A percentile compares a stretch with the other conserved stretches of the same genome.
phyloP scores from a whole-genome alignment of 805 yeast species.

The Ogataea pignaliae region DNA sequence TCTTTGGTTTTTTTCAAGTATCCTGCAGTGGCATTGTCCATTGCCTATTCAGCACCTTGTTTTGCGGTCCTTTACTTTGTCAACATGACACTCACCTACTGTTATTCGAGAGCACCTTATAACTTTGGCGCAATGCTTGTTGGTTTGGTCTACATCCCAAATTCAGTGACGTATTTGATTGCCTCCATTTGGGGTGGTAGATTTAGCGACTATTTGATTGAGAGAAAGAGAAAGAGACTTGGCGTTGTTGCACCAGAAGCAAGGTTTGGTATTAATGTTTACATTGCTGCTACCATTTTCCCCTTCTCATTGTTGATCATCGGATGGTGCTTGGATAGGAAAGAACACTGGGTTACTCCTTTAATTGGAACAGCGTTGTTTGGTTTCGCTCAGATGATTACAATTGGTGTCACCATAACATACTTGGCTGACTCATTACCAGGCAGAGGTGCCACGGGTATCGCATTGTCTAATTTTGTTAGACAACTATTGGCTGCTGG shows the following conservation, averaged over 20 bases:
- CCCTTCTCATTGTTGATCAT: constrained; percentile 67
- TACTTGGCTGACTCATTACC: constrained; percentile 82
- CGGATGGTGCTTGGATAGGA: constrained; percentile 76
- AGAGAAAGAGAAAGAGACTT: constrained; percentile 46
- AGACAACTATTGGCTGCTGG: constrained; percentile 71
- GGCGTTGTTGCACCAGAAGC: constrained; percentile 74
- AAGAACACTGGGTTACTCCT: constrained; percentile 73
- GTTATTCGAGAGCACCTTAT: constrained; percentile 62
- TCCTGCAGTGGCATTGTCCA: constrained; percentile 71
- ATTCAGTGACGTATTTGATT: constrained; percentile 68
- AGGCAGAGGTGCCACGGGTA: constrained; percentile 85
- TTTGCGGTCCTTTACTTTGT: constrained; percentile 69
- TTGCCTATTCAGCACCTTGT: constrained; percentile 63
- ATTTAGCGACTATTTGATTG: constrained; percentile 66
- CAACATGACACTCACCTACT: constrained; percentile 66
- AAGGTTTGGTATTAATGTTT: constrained; percentile 69
- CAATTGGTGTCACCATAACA: constrained; percentile 76
- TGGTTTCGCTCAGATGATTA: constrained; percentile 81
- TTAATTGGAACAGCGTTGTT: constrained; percentile 75
- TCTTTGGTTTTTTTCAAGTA: constrained; percentile 56
- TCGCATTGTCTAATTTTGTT: constrained; percentile 73
- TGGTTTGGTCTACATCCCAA: constrained; percentile 79
- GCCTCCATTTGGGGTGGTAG: constrained; percentile 80
- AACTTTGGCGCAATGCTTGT: constrained; percentile 59
- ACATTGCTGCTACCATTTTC: constrained; percentile 55